Base-by-base conservation (phyloP, 2,329 filamentous ascomycete genomes). In the Dactylellina cionopaga region DNA sequence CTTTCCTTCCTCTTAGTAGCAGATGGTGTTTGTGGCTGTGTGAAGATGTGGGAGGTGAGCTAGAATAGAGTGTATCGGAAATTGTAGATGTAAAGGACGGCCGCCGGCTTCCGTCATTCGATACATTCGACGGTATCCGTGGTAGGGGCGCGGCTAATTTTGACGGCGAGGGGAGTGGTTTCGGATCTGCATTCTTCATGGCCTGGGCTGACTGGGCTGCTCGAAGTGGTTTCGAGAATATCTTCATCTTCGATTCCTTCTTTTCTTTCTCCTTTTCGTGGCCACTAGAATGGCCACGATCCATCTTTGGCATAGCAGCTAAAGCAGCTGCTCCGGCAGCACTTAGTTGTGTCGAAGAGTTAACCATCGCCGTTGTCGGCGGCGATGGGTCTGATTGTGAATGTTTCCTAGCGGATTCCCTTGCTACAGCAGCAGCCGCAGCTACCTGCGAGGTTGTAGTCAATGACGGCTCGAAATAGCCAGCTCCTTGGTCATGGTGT, bases 181-280 rank as follows among this genome's bases (percentile, higher is more conserved):
- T 75, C 62, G 58, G 70, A 29, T 64, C 75, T 19, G 17, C 75
- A 66, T 47, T 75, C 70, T 39, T 76, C 69, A 39, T 68, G 43
- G 68, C 59, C 29, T 72, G 59, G 3, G 59, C 44, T 6, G 68
- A 72, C 35, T 72, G 66, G 1, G 66, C 66, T 27, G 58, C 58
- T 7, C 66, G 60, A n/a, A 72, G 49, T 1, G 87, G 87, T 77
- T 89, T 89, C 3, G 85, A 87, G 77, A 90, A 90, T 3, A 89
- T 81, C 79, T 89, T 89, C 84, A 88, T 89, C 80, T 89, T 89
- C 35, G 86, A 86, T 77, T 86, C 86, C 76, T 87, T 85, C 66
- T 85, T 85, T 69, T 84, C 83, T 77, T 88, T 88, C 55, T 85
- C 79, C 85, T 86, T 65, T 76, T 77, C 81, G 70, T 68, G 43